Conservation (phyloP, 192 early-diverging fungal genomes). For the Glomus cerebriforme region DNA sequence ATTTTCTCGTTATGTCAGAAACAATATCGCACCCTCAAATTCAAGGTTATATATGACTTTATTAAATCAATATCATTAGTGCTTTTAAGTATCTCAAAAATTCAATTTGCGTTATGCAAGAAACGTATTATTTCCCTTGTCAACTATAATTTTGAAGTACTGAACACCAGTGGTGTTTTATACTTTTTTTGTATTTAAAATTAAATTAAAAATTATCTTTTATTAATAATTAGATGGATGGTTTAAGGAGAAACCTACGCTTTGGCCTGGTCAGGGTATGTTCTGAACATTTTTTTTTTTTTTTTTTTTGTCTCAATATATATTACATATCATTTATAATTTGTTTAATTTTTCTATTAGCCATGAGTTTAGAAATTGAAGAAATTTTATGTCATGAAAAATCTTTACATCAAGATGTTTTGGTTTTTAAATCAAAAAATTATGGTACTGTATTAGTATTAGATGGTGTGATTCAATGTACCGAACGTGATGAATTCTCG, state of each 20-base stretch:
- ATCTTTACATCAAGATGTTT: conserved; percentile 95
- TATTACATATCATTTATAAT: not conserved
- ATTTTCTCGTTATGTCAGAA: not conserved
- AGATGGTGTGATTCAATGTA: conserved; percentile 97
- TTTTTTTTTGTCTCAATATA: not conserved
- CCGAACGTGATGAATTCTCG: conserved; percentile 98
- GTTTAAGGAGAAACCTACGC: conserved; percentile 91
- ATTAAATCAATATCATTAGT: no score
- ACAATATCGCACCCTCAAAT: not conserved
- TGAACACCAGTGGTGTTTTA: no score
- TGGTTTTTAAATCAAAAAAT: conserved; percentile 93
- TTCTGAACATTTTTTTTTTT: not conserved
- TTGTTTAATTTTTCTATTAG: conserved; percentile 43
- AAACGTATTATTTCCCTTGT: no score
- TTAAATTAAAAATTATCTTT: not conserved
- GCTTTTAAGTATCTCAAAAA: no score
- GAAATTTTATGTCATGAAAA: conserved; percentile 95
- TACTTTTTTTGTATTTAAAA: not conserved
- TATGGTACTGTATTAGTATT: conserved; percentile 97
- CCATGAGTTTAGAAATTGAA: conserved; percentile 93
- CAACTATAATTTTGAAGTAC: no score
- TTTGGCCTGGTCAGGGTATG: conserved; percentile 98
- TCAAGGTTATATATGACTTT: conserved; percentile 15
- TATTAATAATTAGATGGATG: conserved; percentile 68
- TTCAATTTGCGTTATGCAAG: no score